Base-by-base conservation (phyloP, 78 protist species). In the Blattamonas nauphoetae region DNA sequence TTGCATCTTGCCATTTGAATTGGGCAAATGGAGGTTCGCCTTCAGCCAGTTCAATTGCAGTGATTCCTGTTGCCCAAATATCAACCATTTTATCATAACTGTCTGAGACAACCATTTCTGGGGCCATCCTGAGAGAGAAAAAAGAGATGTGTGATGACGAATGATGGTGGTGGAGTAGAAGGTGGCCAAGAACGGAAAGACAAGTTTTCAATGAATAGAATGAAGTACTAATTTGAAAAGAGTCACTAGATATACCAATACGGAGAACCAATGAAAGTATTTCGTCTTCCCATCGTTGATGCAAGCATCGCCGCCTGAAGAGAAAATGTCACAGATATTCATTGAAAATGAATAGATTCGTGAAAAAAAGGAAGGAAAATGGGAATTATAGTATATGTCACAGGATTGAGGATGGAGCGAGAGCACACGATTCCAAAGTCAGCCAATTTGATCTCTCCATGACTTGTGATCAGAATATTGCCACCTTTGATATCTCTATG, bases 121-220 rank as follows among this genome's bases (percentile, higher is more conserved):
- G 83, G 33, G 83, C 83, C 83, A 79, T 79, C 83, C 83, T 33
- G 71, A 55, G n/a, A n/a, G n/a, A n/a, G n/a, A n/a, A n/a, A n/a
- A n/a, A n/a, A n/a, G n/a, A n/a, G n/a, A n/a, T n/a, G 64, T 46
- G 35, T 46, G 64, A 5, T 21, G 64, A 46, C 35, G 64, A 6
- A 6, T 5, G 64, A 6, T 5, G 64, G 64, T 5, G 64, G 64
- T 5, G 64, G 64, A 6, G 64, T 5, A 6, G 64, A 6, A 5
- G 64, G 64, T 46, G 35, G 6, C 35, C 64, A 46, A 46, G 35
- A 46, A 6, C 6, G 64, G 64, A 6, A 6, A 6, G 64, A 6
- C 64, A 6, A 6, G 64, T n/a, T n/a, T n/a, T n/a, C n/a, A n/a
- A n/a, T n/a, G n/a, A n/a, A n/a, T n/a, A n/a, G n/a, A n/a, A 29